A percentile compares a stretch with the other conserved stretches of the same genome.
phyloP scores from a whole-genome alignment of 495 filamentous ascomycete genomes.

The Wilcoxina mikolae region DNA sequence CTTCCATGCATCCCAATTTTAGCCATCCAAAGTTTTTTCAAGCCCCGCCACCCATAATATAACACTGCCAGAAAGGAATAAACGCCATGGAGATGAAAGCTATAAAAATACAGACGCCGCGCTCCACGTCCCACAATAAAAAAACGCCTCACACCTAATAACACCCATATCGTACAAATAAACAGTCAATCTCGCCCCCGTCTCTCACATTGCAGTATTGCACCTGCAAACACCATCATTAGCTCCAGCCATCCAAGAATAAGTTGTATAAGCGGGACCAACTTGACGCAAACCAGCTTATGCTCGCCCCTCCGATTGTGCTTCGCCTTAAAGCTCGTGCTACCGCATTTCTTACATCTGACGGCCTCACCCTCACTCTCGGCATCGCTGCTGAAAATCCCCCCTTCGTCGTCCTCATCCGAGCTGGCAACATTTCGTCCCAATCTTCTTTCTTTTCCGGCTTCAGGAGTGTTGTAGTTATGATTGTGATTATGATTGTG shows the following conservation, averaged over 20 bases:
- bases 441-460: not conserved
- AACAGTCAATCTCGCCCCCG: no score
- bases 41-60: no score
- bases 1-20: no score
- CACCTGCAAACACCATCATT: constrained; percentile 15
- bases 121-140: no score
- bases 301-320: constrained; percentile 27
- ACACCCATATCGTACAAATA: no score
- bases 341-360: constrained; percentile 24
- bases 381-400: constrained; percentile 19
- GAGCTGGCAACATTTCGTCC: constrained; percentile 13
- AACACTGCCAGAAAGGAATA: no score
- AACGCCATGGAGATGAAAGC: no score
- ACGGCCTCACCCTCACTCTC: constrained; percentile 24
- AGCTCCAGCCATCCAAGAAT: not conserved
- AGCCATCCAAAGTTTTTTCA: no score
- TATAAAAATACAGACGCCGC: no score
- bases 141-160: no score
- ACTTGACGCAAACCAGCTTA: constrained; percentile 27
- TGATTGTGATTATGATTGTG: not conserved
- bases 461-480: not conserved
- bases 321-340: constrained; percentile 27
- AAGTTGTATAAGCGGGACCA: constrained; percentile 7
- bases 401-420: constrained; percentile 15
- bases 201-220: constrained; percentile 4